Evolutionary conservation across 805 yeast species (phyloP), one percentile per base, ranked within the genome.

Genomic region (Millerago galiae): DNA sequence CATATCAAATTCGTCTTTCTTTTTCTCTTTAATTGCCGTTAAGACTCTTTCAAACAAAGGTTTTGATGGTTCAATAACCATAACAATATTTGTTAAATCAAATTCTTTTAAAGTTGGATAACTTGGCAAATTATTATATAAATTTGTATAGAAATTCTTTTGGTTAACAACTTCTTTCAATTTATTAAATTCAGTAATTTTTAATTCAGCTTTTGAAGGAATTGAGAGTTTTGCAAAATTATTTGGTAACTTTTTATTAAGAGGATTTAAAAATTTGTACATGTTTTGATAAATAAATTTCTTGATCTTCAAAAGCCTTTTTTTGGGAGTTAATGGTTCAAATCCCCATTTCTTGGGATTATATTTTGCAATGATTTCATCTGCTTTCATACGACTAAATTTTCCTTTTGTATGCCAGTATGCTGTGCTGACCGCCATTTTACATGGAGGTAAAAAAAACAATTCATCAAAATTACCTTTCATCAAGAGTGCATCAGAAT

Each of bases 31-130:
- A 54, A 57, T 40, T 34, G 59, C 41, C 45, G 58, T 24, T 10
- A 32, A 13, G 2, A 55, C 48, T 30, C 42, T 47, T 2, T 52
- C 41, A 42, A 50, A 66, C 13, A 54, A 31, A n/a, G 47, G 44
- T 6, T 35, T 37, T 2, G 61, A 64, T 3, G 87, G 87, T 33
- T 64, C 68, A n/a, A 79, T 61, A 7, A 81, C 81, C 81, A 81
- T 79, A 6, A 81, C 55, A 47, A 75, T 76, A 34, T 71, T 67
- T 0, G 69, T 63, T 35, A 64, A 52, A 13, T 52, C 48, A 18
- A 59, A 53, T 37, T 60, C 56, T 37, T 66, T 61, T 10, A 57
- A 41, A 4, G 59, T 45, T 11, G 43, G 47, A 30, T 59, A 58
- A 32, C 48, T 58, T 4, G 77, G 77, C 41, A 73, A 51, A 14